A percentile compares a stretch with the other conserved stretches of the same genome.
phyloP scores from a whole-genome alignment of 1,139 yeast species.

The Lodderomyces margitis region DNA sequence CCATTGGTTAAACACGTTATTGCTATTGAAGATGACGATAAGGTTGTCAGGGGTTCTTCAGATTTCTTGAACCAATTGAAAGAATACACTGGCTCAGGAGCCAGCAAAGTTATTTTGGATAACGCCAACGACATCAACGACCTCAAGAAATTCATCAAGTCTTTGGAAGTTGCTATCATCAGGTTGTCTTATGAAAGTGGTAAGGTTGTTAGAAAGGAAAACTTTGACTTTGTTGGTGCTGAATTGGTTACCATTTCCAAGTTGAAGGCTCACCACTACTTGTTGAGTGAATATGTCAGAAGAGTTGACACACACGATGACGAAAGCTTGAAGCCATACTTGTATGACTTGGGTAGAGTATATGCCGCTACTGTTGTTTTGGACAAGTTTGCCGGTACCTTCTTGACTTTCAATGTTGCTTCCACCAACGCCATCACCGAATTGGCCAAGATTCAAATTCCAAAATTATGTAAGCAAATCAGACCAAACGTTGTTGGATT shows the following conservation, averaged over 20 bases:
- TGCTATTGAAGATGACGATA: slow-evolving; percentile 31
- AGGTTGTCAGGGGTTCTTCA: slow-evolving; percentile 37
- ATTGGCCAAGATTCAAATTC: slow-evolving; percentile 32
- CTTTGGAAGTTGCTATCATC: slow-evolving; percentile 43
- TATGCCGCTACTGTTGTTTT: slow-evolving; percentile 32
- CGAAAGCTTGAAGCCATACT: slow-evolving; percentile 24
- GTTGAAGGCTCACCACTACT: slow-evolving; percentile 43
- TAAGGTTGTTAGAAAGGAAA: slow-evolving; percentile 27
- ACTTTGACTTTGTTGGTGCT: slow-evolving; percentile 52
- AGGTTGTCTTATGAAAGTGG: slow-evolving; percentile 37
- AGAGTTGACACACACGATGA: slow-evolving; percentile 23
- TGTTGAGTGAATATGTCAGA: slow-evolving; percentile 30
- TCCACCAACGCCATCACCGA: slow-evolving; percentile 33
- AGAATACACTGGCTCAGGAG: slow-evolving; percentile 23
- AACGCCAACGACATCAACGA: slow-evolving; percentile 30
- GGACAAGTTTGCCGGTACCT: slow-evolving; percentile 39
- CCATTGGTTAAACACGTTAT: slow-evolving; percentile 40
- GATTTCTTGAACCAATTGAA: slow-evolving; percentile 40
- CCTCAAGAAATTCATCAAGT: slow-evolving; percentile 32
- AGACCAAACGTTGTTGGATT: slow-evolving; percentile 47
- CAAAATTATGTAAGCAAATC: slow-evolving; percentile 35
- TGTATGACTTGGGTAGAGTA: slow-evolving; percentile 27
- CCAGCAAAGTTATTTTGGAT: slow-evolving; percentile 25
- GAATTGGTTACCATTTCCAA: slow-evolving; percentile 60
- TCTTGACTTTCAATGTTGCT: slow-evolving; percentile 37